Conservation (phyloP, 2,329 filamentous ascomycete genomes). For the Erysiphe neolycopersici region DNA sequence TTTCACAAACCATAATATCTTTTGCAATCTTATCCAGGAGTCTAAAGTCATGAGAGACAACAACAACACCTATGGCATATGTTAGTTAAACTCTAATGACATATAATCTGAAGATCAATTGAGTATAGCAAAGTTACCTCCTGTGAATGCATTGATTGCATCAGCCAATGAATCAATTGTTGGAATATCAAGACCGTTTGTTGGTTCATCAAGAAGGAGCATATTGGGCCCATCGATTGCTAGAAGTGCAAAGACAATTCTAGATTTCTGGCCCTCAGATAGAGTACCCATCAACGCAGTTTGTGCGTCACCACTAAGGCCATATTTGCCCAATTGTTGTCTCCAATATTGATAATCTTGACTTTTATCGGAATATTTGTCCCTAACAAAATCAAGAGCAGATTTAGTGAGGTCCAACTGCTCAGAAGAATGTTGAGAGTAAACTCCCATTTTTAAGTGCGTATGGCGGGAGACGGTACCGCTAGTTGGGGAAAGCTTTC, state of each 20-base stretch:
- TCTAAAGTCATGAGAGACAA: constrained; percentile 66
- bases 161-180: constrained; percentile 95
- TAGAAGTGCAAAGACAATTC: constrained; percentile 90
- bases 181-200: constrained; percentile 96
- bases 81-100: not conserved
- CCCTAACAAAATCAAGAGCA: constrained; percentile 85
- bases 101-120: not conserved
- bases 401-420: constrained; percentile 97
- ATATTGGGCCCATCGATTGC: constrained; percentile 95
- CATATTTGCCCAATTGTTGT: constrained; percentile 87
- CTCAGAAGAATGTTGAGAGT: constrained; percentile 95
- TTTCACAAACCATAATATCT: constrained; percentile 97
- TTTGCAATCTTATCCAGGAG: constrained; percentile 47
- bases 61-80: constrained; percentile 1
- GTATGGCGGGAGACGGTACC: constrained; percentile 78
- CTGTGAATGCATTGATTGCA: constrained; percentile 79
- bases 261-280: constrained; percentile 90
- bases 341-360: constrained; percentile 99
- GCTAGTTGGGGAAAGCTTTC: constrained; percentile 62
- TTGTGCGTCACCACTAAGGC: constrained; percentile 76
- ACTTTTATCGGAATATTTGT: constrained; percentile 69
- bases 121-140: constrained; percentile 39
- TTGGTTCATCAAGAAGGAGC: constrained; percentile 92
- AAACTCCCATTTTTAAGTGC: constrained; percentile 92
- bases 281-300: constrained; percentile 94